Evolutionary conservation across 352 stramenopile genomes (phyloP).

Genomic region (Pythium scleroteichum): DNA sequence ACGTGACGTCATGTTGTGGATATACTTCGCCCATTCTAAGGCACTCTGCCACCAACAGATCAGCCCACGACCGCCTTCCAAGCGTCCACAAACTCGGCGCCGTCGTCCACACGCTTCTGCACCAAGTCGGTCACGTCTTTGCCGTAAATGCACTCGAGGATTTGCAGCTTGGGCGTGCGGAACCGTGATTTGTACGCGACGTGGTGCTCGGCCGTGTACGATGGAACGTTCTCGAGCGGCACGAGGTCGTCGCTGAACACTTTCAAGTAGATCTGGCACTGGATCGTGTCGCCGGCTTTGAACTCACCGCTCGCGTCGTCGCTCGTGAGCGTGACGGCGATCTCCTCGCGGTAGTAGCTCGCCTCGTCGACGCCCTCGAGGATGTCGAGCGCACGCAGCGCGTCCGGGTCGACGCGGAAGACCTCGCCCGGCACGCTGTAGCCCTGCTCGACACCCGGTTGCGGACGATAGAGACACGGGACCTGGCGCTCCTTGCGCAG

Average conservation of each 20-base stretch:
- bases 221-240: constrained; percentile 42
- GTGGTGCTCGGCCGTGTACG: constrained; percentile 60
- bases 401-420: constrained; percentile 58
- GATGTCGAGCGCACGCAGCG: constrained; percentile 63
- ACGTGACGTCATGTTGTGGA: no score
- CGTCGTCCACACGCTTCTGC: constrained; percentile 10
- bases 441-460: constrained; percentile 28
- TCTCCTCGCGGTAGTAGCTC: constrained; percentile 68
- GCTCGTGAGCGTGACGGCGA: constrained; percentile 49
- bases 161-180: constrained; percentile 34
- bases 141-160: constrained; percentile 58
- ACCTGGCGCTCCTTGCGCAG: constrained; percentile 61
- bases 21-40: no score
- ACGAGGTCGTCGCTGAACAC: constrained; percentile 50
- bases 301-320: constrained; percentile 28
- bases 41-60: no score
- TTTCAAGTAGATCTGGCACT: constrained; percentile 62
- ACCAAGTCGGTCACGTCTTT: constrained; percentile 14
- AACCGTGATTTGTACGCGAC: constrained; percentile 25
- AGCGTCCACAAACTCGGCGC: constrained; percentile 9
- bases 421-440: constrained; percentile 61
- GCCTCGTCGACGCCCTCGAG: constrained; percentile 70
- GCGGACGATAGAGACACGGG: constrained; percentile 62
- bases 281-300: constrained; percentile 40
- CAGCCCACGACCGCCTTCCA: constrained; percentile 14